These are phyloP conservation scores for Fraxinus baroniana DNA, from an alignment of 305 asterid species.

Conservation along the genomic window DNA sequence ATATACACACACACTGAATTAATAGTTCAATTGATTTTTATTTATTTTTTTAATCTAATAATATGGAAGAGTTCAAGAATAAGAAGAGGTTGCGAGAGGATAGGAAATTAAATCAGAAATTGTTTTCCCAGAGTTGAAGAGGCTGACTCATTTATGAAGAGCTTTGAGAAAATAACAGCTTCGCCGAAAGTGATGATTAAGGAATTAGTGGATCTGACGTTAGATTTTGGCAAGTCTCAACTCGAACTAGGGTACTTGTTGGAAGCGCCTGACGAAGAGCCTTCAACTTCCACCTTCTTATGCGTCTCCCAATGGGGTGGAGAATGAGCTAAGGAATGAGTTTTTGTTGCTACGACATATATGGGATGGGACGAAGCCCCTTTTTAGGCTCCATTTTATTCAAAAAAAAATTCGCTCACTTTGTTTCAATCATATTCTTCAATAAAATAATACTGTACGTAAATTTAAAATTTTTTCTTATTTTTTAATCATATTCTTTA, in stretches of 20 bases:
- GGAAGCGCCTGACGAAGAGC: constrained; percentile 64
- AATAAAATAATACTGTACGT: too few species aligned
- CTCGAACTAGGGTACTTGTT: constrained; percentile 39
- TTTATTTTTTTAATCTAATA: not conserved
- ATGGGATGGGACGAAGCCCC: too few species aligned
- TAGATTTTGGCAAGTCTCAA: constrained; percentile 30
- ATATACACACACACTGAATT: too few species aligned
- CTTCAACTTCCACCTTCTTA: constrained; percentile 70
- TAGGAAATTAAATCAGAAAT: constrained; percentile 25
- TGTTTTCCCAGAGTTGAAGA: constrained; percentile 61
- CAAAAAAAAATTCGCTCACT: too few species aligned
- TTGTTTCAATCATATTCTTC: too few species aligned
- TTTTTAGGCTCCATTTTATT: too few species aligned
- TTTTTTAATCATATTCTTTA: too few species aligned
- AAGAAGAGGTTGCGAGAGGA: constrained; percentile 32
- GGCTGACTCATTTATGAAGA: constrained; percentile 71
- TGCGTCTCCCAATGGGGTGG: constrained; percentile 17
- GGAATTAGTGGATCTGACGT: constrained; percentile 32
- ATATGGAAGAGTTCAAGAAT: constrained; percentile 30
- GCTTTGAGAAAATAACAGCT: constrained; percentile 54
- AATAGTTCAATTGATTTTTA: constrained; percentile 10
- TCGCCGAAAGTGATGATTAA: constrained; percentile 25
- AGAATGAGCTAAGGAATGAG: constrained; percentile 26
- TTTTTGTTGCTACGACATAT: not conserved
- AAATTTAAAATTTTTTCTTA: too few species aligned